Conservation (phyloP, 805 yeast genomes). For the Candida stauntonica region DNA sequence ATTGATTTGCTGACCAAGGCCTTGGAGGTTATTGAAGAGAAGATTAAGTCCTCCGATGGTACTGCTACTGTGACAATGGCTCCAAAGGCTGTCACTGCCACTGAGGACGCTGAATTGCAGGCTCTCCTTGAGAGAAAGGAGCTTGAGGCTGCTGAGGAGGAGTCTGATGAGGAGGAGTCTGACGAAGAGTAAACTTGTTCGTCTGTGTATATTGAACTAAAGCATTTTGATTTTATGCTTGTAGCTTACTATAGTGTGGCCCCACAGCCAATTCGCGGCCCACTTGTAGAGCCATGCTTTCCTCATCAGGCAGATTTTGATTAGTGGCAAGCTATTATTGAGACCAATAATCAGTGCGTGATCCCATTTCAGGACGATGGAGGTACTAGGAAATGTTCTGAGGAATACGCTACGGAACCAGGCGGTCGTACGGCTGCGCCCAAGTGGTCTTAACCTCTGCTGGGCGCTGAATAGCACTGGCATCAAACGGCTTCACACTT, state of each 20-base stretch:
- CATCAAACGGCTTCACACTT: too few relatives aligned
- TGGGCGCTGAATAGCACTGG: too few relatives aligned
- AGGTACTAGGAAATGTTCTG: background rate
- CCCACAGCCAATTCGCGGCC: too few relatives aligned
- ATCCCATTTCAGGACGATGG: background rate
- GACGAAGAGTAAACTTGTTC: slow-evolving; percentile 26
- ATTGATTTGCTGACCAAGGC: slow-evolving; percentile 74
- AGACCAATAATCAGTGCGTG: too few relatives aligned
- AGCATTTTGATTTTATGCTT: background rate
- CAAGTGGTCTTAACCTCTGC: too few relatives aligned
- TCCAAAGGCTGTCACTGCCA: slow-evolving; percentile 98
- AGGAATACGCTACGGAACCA: background rate
- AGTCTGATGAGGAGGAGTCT: slow-evolving; percentile 62
- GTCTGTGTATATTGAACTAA: background rate
- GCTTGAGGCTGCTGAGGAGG: slow-evolving; percentile 76
- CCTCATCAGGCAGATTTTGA: too few relatives aligned
- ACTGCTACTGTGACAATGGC: slow-evolving; percentile 92
- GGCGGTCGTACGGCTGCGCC: background rate
- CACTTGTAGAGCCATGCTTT: too few relatives aligned
- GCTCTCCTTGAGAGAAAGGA: slow-evolving; percentile 93
- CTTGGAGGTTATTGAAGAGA: slow-evolving; percentile 66
- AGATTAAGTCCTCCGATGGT: slow-evolving; percentile 75
- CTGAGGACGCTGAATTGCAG: slow-evolving; percentile 96
- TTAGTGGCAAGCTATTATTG: too few relatives aligned
- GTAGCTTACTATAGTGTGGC: too few relatives aligned